Evolutionary conservation across 1,284 basidiomycete genomes (phyloP).

Genomic region (Malassezia psittaci): DNA sequence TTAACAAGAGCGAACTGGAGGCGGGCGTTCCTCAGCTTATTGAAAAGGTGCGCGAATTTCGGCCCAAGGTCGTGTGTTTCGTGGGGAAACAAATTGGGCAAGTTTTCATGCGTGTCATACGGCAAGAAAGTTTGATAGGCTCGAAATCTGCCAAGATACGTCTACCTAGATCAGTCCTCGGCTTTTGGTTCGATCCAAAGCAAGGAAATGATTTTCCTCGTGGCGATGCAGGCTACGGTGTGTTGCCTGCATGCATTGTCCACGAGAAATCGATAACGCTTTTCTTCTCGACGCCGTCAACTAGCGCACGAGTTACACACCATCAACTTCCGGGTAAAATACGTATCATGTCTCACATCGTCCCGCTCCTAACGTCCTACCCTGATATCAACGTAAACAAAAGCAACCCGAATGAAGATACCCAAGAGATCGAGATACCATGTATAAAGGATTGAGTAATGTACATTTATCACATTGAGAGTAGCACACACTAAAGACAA

Average conservation of each 20-base stretch:
- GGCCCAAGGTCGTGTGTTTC: slow-evolving; percentile 13
- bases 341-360: slow-evolving; percentile 22
- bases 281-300: slow-evolving; percentile 31
- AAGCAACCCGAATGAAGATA: no score
- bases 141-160: background rate
- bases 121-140: background rate
- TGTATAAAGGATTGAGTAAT: no score
- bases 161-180: background rate
- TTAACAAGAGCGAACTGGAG: background rate
- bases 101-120: slow-evolving; percentile 1
- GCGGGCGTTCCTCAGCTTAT: slow-evolving; percentile 8
- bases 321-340: slow-evolving; percentile 35
- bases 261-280: slow-evolving; percentile 16
- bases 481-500: no score
- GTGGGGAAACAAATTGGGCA: slow-evolving; percentile 15
- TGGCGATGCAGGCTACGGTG: slow-evolving; percentile 10
- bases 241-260: background rate
- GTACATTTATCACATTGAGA: no score
- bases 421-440: no score
- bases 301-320: slow-evolving; percentile 38
- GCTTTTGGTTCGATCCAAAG: slow-evolving; percentile 10
- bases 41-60: slow-evolving; percentile 2
- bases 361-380: background rate
- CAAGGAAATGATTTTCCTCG: background rate
- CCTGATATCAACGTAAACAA: background rate